A percentile compares a stretch with the other conserved stretches of the same genome.
Conservation (phyloP, 768 basidiomycete genomes). For the Tylopilus subfusipes region DNA sequence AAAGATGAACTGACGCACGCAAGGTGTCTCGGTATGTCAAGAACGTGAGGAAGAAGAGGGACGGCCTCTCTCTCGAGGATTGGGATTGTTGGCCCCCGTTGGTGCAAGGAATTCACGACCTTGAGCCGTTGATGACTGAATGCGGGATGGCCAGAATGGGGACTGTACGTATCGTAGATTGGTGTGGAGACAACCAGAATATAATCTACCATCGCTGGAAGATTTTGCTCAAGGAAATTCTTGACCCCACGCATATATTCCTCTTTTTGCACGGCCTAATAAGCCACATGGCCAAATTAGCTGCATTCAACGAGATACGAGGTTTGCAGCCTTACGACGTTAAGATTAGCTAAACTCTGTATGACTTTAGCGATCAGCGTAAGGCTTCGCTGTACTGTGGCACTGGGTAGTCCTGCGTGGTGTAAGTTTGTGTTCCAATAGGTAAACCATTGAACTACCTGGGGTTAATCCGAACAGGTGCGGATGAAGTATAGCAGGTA, state of each 20-base stretch:
- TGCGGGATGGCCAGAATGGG: conserved; percentile 25
- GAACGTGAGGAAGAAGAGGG: conserved; percentile 65
- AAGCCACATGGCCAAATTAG: conserved; percentile 3
- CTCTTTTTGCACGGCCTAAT: conserved; percentile 70
- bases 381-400: conserved; percentile 71
- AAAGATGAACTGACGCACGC: conserved; percentile 74
- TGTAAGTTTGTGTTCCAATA: conserved; percentile 8
- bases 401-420: conserved; percentile 57
- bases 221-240: conserved; percentile 62
- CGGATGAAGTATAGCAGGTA: conserved; percentile 86
- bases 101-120: conserved; percentile 53
- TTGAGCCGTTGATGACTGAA: conserved; percentile 51
- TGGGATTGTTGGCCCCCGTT: conserved; percentile 54
- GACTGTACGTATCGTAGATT: conserved; percentile 23
- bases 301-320: not conserved
- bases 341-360: conserved; percentile 85
- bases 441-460: conserved; percentile 42
- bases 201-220: conserved; percentile 76
- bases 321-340: conserved; percentile 46
- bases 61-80: conserved; percentile 66
- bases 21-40: conserved; percentile 77
- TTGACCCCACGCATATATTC: conserved; percentile 78
- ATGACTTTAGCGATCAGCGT: conserved; percentile 87
- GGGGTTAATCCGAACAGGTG: conserved; percentile 77
- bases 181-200: conserved; percentile 68